Percentiles rank a stretch among this genome's conserved stretches.
These are phyloP conservation scores for Lophiotrema nucula DNA, from an alignment of 495 filamentous ascomycete genomes.

Conservation along the genomic window DNA sequence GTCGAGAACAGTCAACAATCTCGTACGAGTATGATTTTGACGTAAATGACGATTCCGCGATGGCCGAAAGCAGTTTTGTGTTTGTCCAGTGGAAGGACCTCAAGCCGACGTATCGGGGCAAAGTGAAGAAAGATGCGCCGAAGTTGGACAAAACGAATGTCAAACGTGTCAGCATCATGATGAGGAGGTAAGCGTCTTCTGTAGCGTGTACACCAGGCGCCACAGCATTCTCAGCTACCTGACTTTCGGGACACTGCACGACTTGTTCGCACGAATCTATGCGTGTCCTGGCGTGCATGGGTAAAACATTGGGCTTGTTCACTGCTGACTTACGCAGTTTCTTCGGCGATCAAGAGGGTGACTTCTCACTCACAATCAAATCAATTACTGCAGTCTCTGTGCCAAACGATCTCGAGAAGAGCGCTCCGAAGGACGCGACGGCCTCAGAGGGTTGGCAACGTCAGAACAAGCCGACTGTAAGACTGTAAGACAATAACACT, in stretches of 20 bases:
- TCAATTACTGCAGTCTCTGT: constrained; percentile 17
- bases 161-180: constrained; percentile 71
- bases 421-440: not conserved
- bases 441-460: not conserved
- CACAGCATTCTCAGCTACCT: too few species aligned
- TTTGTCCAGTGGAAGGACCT: constrained; percentile 62
- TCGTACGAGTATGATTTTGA: constrained; percentile 58
- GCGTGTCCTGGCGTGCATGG: too few species aligned
- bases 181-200: constrained; percentile 59
- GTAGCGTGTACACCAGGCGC: not conserved
- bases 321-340: constrained; percentile 42
- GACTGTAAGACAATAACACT: not conserved
- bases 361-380: constrained; percentile 58
- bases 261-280: too few species aligned
- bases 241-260: too few species aligned
- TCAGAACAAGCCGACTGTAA: not conserved
- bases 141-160: constrained; percentile 57
- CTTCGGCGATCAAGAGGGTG: constrained; percentile 71
- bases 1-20: constrained; percentile 60
- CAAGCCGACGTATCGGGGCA: constrained; percentile 70
- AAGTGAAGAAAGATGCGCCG: constrained; percentile 53
- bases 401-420: constrained; percentile 8
- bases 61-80: constrained; percentile 31
- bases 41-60: constrained; percentile 19
- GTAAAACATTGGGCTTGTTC: not conserved